Evolutionary conservation across 805 yeast species (phyloP).

Genomic region (Saturnispora hagleri): DNA sequence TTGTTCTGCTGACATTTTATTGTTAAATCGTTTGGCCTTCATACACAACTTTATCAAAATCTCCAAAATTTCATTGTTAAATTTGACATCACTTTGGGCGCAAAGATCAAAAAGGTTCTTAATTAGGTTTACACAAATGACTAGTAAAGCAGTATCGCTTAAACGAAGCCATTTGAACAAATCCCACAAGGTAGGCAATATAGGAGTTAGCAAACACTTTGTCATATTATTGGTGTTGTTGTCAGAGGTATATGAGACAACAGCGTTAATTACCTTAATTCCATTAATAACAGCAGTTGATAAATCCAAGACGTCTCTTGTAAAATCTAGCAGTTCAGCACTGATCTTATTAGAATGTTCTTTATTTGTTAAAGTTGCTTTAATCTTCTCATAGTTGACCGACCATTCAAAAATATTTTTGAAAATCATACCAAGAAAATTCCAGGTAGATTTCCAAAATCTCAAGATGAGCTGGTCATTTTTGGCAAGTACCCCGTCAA

Average conservation of each 20-base stretch:
- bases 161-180: conserved; percentile 76
- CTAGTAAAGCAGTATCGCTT: conserved; percentile 66
- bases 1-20: conserved; percentile 61
- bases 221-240: conserved; percentile 10
- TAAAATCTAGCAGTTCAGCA: conserved; percentile 44
- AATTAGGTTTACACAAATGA: conserved; percentile 64
- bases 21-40: conserved; percentile 57
- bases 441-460: conserved; percentile 72
- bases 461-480: conserved; percentile 19
- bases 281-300: conserved; percentile 62
- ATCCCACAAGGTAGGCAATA: conserved; percentile 54
- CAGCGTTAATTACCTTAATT: conserved; percentile 37
- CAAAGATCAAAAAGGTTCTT: conserved; percentile 60
- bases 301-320: conserved; percentile 77
- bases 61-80: conserved; percentile 47
- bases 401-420: conserved; percentile 73
- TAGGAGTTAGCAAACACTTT: conserved; percentile 35
- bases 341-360: conserved; percentile 20
- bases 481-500: conserved; percentile 12
- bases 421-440: conserved; percentile 58
- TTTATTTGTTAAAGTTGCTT: conserved; percentile 13
- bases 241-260: conserved; percentile 21
- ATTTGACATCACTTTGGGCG: conserved; percentile 38
- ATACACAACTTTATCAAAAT: conserved; percentile 53
- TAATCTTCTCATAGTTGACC: conserved; percentile 21